phyloP scores from a whole-genome alignment of 805 yeast species.

The Saccharomycopsis javanensis region DNA sequence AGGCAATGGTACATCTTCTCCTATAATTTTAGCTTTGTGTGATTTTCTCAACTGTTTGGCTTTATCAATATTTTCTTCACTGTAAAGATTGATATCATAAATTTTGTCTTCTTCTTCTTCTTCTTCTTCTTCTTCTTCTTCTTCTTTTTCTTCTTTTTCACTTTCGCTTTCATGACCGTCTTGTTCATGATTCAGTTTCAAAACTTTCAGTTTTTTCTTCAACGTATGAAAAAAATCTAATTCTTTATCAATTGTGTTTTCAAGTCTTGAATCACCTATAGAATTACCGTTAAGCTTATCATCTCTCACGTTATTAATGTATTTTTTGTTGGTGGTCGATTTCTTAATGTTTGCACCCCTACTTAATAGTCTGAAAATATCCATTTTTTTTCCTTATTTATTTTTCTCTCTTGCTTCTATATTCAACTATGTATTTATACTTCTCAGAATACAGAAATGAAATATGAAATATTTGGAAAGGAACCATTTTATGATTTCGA shows the following conservation, averaged over 20 bases:
- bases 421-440: too few species aligned
- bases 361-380: slow-evolving; percentile 73
- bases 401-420: too few species aligned
- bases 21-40: slow-evolving; percentile 56
- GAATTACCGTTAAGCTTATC: slow-evolving; percentile 31
- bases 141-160: slow-evolving; percentile 23
- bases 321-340: slow-evolving; percentile 28
- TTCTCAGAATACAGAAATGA: too few species aligned
- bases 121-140: slow-evolving; percentile 24
- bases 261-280: slow-evolving; percentile 25
- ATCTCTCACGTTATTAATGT: slow-evolving; percentile 24
- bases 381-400: slow-evolving; percentile 42
- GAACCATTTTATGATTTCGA: too few species aligned
- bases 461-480: too few species aligned
- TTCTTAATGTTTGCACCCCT: slow-evolving; percentile 78
- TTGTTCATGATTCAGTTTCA: slow-evolving; percentile 13
- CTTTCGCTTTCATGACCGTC: slow-evolving; percentile 24
- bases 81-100: not conserved
- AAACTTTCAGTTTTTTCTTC: slow-evolving; percentile 25
- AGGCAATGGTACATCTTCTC: slow-evolving; percentile 83
- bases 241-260: slow-evolving; percentile 54
- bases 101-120: slow-evolving; percentile 21
- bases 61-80: slow-evolving; percentile 39
- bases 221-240: slow-evolving; percentile 73
- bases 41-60: slow-evolving; percentile 52